Evolutionary conservation across 202 grass and related monocot genomes (phyloP).

Genomic region (Cymbopogon flexuosus): DNA sequence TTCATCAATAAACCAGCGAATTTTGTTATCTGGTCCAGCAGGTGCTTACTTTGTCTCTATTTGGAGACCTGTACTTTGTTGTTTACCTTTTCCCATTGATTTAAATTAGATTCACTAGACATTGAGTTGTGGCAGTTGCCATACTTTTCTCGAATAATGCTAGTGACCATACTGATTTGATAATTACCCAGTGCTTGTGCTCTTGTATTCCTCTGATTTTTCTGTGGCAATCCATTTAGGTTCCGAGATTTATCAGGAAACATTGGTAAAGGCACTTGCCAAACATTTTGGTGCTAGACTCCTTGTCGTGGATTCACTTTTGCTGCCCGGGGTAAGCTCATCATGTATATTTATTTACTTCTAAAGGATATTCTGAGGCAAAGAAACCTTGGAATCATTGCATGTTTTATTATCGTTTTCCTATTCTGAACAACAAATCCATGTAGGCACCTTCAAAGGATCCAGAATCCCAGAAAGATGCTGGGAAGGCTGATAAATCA

Average conservation of each 20-base stretch:
- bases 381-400: slow-evolving; percentile 14
- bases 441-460: slow-evolving; percentile 69
- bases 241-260: slow-evolving; percentile 98
- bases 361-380: slow-evolving; percentile 1
- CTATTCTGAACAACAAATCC: slow-evolving; percentile 23
- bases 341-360: not conserved
- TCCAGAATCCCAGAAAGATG: slow-evolving; percentile 75
- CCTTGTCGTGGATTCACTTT: slow-evolving; percentile 84
- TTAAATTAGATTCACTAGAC: slow-evolving; percentile 4
- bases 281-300: slow-evolving; percentile 84
- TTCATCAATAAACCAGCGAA: slow-evolving; percentile 91
- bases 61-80: not conserved
- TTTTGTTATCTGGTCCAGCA: slow-evolving; percentile 90
- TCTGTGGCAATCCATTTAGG: slow-evolving; percentile 45
- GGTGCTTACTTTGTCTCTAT: slow-evolving; percentile 41
- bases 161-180: not conserved
- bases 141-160: not conserved
- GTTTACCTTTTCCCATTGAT: not conserved
- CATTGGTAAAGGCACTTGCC: slow-evolving; percentile 85
- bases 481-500: slow-evolving; percentile 55
- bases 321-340: slow-evolving; percentile 76
- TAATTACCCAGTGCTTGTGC: not conserved
- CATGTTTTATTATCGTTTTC: slow-evolving; percentile 1
- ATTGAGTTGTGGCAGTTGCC: not conserved
- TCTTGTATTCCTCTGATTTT: slow-evolving; percentile 15